Evolutionary conservation across 148 eudicot genomes (phyloP), one percentile per base, ranked within the genome.

Genomic region (Chenopodium quinoa): DNA sequence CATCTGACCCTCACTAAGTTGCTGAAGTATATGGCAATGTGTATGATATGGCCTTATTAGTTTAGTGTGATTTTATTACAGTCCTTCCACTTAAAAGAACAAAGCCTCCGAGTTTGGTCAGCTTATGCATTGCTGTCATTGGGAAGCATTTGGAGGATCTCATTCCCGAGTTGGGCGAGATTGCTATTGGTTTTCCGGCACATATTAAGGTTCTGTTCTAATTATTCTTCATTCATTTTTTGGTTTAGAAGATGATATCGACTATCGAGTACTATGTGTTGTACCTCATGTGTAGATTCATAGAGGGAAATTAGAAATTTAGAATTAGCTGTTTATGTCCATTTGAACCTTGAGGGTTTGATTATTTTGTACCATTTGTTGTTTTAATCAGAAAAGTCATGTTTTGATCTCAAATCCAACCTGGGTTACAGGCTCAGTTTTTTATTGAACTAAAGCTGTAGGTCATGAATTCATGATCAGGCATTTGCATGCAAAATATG

Each of bases 61-160:
- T 27, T 40, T 16, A 22, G 68, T 14, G 32, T 11, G 20, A 14
- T 1, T 54, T n/a, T 14, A 20, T 80, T 77, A 80, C 90, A 89
- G 93, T 71, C 32, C 69, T 80, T 13, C 78, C 83, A 19, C 76
- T 60, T 80, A 83, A 62, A 73, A 93, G 87, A 82, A 50, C 76
- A 29, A 92, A 89, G 81, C 87, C 90, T 73, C 94, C 92, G 34
- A 88, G 86, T 80, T 86, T 95, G 90, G 86, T 90, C 62, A 89
- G 89, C 88, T 85, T 95, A 83, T 93, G 99, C 80, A 84, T 95
- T 27, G 85, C 88, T 22, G 90, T 93, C 4, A 78, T 95, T 25
- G 97, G 97, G 72, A 88, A 85, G 88, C 90, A 90, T 86, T 86
- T 95, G 74, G 99, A 95, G 85, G 97, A 93, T 82, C 89, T 95